Percentiles rank a stretch among this genome's conserved stretches.
phyloP scores from a whole-genome alignment of 2,329 filamentous ascomycete species.

The Monilinia vaccinii-corymbosi region DNA sequence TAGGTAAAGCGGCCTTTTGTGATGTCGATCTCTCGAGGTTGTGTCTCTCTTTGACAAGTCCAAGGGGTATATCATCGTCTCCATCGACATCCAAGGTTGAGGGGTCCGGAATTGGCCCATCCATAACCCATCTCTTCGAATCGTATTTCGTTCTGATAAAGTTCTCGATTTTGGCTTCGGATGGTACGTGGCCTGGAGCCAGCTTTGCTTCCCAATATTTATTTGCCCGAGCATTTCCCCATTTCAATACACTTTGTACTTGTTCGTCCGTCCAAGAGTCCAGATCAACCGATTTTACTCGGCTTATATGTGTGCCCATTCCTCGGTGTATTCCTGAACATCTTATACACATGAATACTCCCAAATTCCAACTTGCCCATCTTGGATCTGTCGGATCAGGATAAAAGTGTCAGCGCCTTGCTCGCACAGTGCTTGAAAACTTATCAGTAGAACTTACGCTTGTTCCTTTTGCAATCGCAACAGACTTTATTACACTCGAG shows the following conservation, averaged over 20 bases:
- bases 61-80: conserved; percentile 69
- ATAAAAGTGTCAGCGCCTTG: background rate
- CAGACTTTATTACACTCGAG: conserved; percentile 93
- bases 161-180: conserved; percentile 98
- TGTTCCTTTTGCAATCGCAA: conserved; percentile 98
- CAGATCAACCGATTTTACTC: conserved; percentile 95
- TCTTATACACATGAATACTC: conserved; percentile 94
- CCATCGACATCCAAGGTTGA: conserved; percentile 72
- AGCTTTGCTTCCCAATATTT: conserved; percentile 99
- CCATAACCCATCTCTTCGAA: conserved; percentile 98
- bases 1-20: conserved; percentile 24
- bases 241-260: conserved; percentile 83
- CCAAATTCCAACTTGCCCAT: conserved; percentile 99
- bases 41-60: conserved; percentile 58
- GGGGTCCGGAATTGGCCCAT: conserved; percentile 90
- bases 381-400: conserved; percentile 61
- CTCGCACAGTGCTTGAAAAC: background rate
- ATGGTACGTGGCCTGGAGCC: conserved; percentile 81
- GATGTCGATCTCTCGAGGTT: conserved; percentile 44
- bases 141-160: conserved; percentile 99
- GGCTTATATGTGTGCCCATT: conserved; percentile 97
- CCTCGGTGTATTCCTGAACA: conserved; percentile 97
- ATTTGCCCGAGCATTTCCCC: conserved; percentile 94
- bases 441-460: conserved; percentile 54
- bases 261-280: conserved; percentile 99